Evolutionary conservation across 768 basidiomycete species (phyloP).

Genomic region (Podaxis carcinomalis): DNA sequence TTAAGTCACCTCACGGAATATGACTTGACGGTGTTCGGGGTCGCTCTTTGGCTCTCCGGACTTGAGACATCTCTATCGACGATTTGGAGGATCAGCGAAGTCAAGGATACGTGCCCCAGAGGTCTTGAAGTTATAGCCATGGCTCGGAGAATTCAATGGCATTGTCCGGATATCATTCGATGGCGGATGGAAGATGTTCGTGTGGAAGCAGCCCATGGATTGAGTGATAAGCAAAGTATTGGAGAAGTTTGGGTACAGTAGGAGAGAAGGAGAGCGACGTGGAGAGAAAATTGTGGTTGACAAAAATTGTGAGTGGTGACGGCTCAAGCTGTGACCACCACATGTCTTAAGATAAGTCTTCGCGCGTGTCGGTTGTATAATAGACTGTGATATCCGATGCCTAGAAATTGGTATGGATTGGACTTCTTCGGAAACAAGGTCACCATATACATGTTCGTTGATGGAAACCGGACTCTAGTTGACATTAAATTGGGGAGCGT

Average conservation of each 20-base stretch:
- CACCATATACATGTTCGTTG: no score
- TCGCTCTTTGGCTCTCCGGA: constrained; percentile 1
- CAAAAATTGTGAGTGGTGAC: neutral
- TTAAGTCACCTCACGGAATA: neutral
- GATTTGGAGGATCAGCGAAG: no score
- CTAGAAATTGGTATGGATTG: neutral
- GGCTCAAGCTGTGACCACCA: neutral
- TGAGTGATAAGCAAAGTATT: neutral
- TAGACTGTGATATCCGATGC: neutral
- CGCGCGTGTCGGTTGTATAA: neutral
- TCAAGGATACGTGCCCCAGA: neutral
- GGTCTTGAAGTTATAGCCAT: neutral
- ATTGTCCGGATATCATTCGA: neutral
- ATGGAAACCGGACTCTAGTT: no score
- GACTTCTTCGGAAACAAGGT: no score
- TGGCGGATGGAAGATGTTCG: neutral
- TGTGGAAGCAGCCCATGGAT: neutral
- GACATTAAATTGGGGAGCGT: neutral
- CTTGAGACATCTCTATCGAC: neutral
- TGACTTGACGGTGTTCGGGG: constrained; percentile 3
- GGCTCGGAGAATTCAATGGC: neutral
- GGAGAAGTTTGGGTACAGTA: neutral
- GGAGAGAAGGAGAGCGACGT: neutral
- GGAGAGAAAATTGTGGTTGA: neutral
- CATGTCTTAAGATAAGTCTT: neutral